Evolutionary conservation across 2,329 filamentous ascomycete species (phyloP).

Genomic region (Trichoderma sp.): DNA sequence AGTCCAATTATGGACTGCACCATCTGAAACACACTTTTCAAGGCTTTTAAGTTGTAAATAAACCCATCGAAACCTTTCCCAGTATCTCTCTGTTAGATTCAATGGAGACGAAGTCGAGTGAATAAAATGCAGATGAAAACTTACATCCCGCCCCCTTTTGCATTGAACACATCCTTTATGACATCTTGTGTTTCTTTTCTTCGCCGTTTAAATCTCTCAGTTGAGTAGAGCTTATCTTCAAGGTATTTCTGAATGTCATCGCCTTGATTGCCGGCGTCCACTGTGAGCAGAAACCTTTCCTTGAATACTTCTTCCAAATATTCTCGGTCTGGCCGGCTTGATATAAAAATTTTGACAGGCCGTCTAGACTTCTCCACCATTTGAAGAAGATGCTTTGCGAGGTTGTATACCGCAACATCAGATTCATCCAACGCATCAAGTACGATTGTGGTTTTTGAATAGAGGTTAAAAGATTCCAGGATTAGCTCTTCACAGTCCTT

Average conservation of each 20-base stretch:
- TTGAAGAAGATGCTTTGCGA: neutral
- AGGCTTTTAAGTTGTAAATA: constrained; percentile 30
- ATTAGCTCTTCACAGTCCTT: neutral
- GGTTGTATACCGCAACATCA: neutral
- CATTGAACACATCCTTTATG: neutral
- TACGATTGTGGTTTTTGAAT: neutral
- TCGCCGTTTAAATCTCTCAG: neutral
- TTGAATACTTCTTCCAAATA: neutral
- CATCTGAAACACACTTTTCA: constrained; percentile 9
- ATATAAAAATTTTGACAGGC: neutral
- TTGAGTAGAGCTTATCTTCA: constrained; percentile 2
- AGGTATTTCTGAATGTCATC: neutral
- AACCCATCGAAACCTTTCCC: constrained; percentile 33
- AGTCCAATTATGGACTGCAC: constrained; percentile 28
- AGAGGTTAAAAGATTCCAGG: neutral
- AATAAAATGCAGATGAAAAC: neutral
- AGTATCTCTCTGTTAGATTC: neutral
- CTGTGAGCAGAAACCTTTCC: neutral
- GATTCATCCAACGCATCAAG: neutral
- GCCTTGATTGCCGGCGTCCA: neutral
- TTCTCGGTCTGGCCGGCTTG: neutral
- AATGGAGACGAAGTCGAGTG: neutral
- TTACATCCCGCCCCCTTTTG: neutral
- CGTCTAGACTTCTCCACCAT: neutral
- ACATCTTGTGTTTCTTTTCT: neutral